A percentile compares a stretch with the other conserved stretches of the same genome.
Evolutionary conservation across 163 green algal genomes (phyloP).

Genomic region (Chlamydomonas reinhardtii): DNA sequence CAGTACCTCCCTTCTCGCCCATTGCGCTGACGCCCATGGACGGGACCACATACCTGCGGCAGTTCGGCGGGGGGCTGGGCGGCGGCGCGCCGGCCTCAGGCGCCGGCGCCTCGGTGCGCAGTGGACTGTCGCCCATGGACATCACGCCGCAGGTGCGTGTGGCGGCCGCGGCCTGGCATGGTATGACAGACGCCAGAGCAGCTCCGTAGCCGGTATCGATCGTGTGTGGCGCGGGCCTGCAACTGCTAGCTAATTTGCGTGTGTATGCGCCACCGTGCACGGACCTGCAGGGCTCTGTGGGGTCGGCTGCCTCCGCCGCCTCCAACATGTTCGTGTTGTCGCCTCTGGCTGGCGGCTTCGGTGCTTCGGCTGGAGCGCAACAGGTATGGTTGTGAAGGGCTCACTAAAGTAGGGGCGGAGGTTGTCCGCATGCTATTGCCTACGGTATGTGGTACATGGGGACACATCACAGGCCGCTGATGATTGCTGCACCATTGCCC

Average conservation of each 20-base stretch:
- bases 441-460: too few species aligned
- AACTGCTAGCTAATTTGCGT: too few species aligned
- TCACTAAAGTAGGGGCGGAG: too few species aligned
- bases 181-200: too few species aligned
- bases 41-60: conserved; percentile 11
- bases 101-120: too few species aligned
- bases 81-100: too few species aligned
- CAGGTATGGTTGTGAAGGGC: neutral
- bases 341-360: neutral
- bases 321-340: conserved; percentile 37
- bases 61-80: neutral
- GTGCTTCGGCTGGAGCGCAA: neutral
- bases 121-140: conserved; percentile 29
- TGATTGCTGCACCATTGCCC: too few species aligned
- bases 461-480: too few species aligned
- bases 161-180: neutral
- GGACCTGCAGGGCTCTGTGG: conserved; percentile 7
- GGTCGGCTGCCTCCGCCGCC: neutral
- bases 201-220: too few species aligned
- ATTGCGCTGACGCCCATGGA: conserved; percentile 35
- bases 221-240: too few species aligned
- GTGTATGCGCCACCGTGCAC: too few species aligned
- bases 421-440: too few species aligned
- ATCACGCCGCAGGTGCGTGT: conserved; percentile 36
- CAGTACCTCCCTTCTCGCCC: conserved; percentile 1